Evolutionary conservation across 2,329 filamentous ascomycete species (phyloP).

Genomic region (Fusarium falciforme): DNA sequence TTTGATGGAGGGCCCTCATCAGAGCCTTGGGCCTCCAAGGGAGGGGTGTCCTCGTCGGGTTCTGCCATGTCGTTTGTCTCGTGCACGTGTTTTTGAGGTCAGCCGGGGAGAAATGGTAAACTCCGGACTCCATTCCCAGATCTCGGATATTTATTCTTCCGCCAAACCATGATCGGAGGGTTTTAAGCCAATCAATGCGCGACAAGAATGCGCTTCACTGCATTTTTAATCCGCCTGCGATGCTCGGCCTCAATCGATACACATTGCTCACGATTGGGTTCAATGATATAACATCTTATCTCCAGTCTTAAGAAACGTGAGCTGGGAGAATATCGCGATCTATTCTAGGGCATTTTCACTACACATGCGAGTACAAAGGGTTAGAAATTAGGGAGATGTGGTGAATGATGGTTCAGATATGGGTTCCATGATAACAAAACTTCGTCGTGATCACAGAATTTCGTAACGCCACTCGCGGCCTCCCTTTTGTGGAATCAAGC

Average conservation of each 20-base stretch:
- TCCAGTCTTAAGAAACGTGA: not conserved
- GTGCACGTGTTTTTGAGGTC: not conserved
- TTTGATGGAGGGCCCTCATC: conserved; percentile 27
- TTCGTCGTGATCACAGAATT: too few species aligned
- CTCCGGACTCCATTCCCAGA: conserved; percentile 5
- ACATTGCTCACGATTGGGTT: too few species aligned
- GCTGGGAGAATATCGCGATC: accelerated
- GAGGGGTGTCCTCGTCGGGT: conserved; percentile 18
- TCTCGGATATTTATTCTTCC: not conserved
- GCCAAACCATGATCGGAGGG: too few species aligned
- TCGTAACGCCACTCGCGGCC: too few species aligned
- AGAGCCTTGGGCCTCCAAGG: conserved; percentile 5
- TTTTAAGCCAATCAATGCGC: not conserved
- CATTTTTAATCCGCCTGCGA: not conserved
- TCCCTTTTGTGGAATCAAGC: not conserved
- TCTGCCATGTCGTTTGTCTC: conserved; percentile 15
- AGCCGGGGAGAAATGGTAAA: conserved; percentile 26
- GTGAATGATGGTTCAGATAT: too few species aligned
- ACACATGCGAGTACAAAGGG: too few species aligned
- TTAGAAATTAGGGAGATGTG: too few species aligned
- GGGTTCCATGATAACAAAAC: too few species aligned
- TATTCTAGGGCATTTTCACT: not conserved
- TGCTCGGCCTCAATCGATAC: not conserved
- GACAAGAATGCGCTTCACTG: not conserved
- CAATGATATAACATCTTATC: not conserved